These are phyloP conservation scores for Penicillium aurantiogriseum DNA, from an alignment of 2,329 filamentous ascomycete genomes.

Conservation along the genomic window DNA sequence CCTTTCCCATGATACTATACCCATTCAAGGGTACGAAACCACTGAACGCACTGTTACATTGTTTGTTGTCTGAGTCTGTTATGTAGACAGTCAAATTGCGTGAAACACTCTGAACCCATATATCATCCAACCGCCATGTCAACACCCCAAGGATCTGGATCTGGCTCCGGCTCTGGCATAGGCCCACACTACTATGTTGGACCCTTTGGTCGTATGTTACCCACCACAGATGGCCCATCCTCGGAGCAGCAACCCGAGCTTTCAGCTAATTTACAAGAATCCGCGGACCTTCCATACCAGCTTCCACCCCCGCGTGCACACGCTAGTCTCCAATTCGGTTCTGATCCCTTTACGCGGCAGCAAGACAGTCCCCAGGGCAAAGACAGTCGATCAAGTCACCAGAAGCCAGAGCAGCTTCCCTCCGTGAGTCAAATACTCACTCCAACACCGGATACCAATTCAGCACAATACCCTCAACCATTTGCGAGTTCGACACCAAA, in stretches of 20 bases:
- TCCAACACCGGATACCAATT: conserved; percentile 29
- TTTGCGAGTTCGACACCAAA: conserved; percentile 20
- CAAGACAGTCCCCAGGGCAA: conserved; percentile 24
- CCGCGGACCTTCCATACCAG: conserved; percentile 37
- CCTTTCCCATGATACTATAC: neutral
- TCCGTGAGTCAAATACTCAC: conserved; percentile 43
- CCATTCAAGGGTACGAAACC: neutral
- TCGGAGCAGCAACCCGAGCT: conserved; percentile 28
- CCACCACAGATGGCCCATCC: conserved; percentile 26
- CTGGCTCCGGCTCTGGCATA: neutral
- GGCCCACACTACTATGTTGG: conserved; percentile 33
- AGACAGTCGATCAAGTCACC: conserved; percentile 1
- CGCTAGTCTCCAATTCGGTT: conserved; percentile 36
- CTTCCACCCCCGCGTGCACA: conserved; percentile 41
- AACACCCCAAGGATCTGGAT: neutral
- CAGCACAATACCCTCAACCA: conserved; percentile 29
- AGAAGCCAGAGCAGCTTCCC: conserved; percentile 35
- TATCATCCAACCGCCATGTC: conserved; percentile 31
- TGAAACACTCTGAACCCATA: conserved; percentile 8
- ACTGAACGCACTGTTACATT: neutral
- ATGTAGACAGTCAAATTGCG: conserved; percentile 15
- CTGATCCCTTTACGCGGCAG: conserved; percentile 32
- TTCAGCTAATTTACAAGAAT: conserved; percentile 34
- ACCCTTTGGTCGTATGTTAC: conserved; percentile 43
- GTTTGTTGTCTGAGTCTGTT: conserved; percentile 4